These are phyloP conservation scores for Colletotrichum godetiae DNA, from an alignment of 2,329 filamentous ascomycete species.

Conservation along the genomic window DNA sequence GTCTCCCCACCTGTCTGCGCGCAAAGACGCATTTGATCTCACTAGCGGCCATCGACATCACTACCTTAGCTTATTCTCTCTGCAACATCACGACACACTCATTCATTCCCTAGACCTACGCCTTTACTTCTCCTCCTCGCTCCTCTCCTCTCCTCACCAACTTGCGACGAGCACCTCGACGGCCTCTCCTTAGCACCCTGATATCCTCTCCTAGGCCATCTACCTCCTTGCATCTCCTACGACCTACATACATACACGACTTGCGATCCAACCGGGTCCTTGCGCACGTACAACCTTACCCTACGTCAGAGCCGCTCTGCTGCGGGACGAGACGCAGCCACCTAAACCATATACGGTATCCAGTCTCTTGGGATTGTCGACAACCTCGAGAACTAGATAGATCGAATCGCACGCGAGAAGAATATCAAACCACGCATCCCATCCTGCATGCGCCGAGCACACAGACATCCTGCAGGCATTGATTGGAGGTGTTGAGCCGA, in stretches of 20 bases:
- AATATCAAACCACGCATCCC: neutral
- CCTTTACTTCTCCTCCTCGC: neutral
- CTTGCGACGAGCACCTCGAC: neutral
- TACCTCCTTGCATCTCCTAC: neutral
- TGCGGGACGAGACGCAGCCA: slow-evolving; percentile 22
- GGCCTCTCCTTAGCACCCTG: neutral
- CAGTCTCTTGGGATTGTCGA: neutral
- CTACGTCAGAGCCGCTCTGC: slow-evolving; percentile 29
- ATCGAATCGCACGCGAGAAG: neutral
- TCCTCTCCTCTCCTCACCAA: neutral
- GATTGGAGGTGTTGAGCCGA: slow-evolving; percentile 24
- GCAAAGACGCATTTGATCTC: slow-evolving; percentile 17
- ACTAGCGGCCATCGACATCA: slow-evolving; percentile 23
- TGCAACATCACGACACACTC: slow-evolving; percentile 9
- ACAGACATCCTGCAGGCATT: slow-evolving; percentile 21
- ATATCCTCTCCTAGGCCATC: neutral
- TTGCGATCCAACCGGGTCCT: slow-evolving; percentile 4
- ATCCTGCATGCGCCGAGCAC: slow-evolving; percentile 25
- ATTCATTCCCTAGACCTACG: neutral
- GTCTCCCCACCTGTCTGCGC: neutral
- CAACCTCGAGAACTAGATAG: neutral
- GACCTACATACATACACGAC: neutral
- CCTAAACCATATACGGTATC: slow-evolving; percentile 3
- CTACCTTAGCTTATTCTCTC: slow-evolving; percentile 1
- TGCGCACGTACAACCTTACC: slow-evolving; percentile 1